phyloP scores from a whole-genome alignment of 257 asterid species.

The Orobanche coerulescens region DNA sequence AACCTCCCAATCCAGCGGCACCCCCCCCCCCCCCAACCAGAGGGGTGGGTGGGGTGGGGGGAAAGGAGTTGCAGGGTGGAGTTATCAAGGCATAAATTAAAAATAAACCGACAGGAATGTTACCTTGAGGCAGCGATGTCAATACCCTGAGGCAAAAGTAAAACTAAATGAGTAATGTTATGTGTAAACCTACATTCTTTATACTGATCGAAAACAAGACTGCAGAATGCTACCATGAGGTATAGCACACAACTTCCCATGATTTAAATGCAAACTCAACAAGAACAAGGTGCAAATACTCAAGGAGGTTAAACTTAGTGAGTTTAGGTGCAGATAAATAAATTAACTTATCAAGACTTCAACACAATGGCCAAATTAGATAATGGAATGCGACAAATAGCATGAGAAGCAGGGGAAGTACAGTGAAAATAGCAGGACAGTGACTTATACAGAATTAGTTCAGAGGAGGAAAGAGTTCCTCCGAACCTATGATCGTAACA shows the following conservation, averaged over 20 bases:
- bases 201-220: background rate
- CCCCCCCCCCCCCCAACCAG: background rate
- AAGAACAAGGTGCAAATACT: background rate
- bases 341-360: background rate
- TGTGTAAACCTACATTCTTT: constrained; percentile 1
- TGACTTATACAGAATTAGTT: no score
- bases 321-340: background rate
- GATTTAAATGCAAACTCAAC: background rate
- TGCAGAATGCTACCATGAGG: background rate
- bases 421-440: background rate
- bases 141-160: constrained; percentile 34
- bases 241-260: background rate
- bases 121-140: constrained; percentile 43
- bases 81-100: no score
- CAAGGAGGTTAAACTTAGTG: background rate
- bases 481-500: background rate
- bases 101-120: constrained; percentile 13
- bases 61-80: no score
- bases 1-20: background rate
- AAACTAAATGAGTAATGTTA: background rate
- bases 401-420: background rate
- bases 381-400: background rate
- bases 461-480: background rate
- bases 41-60: background rate
- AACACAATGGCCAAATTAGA: constrained; percentile 10